phyloP scores from a whole-genome alignment of 1,284 basidiomycete genomes.

The Trichosporon sp. region DNA sequence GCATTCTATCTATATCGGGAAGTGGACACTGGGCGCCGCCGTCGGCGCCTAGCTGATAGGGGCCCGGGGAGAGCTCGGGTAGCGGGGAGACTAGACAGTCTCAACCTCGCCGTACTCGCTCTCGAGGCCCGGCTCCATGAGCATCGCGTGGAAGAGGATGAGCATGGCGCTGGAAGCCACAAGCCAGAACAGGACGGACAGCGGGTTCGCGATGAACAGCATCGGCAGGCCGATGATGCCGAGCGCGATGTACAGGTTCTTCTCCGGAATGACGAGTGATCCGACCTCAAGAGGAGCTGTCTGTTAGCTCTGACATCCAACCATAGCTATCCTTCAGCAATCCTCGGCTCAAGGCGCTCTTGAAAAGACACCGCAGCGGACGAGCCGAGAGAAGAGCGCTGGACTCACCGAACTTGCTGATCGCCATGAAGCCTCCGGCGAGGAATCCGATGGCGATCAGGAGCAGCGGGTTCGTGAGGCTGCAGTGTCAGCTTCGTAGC shows the following conservation, averaged over 20 bases:
- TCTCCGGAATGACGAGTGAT: conserved; percentile 48
- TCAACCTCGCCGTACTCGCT: conserved; percentile 40
- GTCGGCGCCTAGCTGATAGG: no score
- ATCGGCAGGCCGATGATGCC: conserved; percentile 49
- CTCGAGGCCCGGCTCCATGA: conserved; percentile 57
- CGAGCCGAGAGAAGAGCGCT: neutral
- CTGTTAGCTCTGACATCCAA: neutral
- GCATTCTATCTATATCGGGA: neutral
- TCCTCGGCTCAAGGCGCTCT: no score
- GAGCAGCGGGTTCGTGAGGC: conserved; percentile 70
- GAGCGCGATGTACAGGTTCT: conserved; percentile 61
- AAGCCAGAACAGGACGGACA: conserved; percentile 50
- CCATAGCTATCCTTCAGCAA: no score
- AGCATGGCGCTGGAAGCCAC: conserved; percentile 49
- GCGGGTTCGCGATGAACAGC: conserved; percentile 48
- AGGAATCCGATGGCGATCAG: conserved; percentile 83
- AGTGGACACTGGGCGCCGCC: neutral
- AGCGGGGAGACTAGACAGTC: conserved; percentile 27
- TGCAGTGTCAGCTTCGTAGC: neutral
- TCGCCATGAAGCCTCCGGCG: conserved; percentile 81
- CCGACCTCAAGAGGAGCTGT: conserved; percentile 46
- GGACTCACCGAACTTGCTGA: conserved; percentile 80
- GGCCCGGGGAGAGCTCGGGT: neutral
- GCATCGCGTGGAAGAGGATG: conserved; percentile 54
- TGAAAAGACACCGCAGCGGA: neutral